Evolutionary conservation across 2,329 filamentous ascomycete species (phyloP), one percentile per base, ranked within the genome.

Genomic region (Nemania sp.): DNA sequence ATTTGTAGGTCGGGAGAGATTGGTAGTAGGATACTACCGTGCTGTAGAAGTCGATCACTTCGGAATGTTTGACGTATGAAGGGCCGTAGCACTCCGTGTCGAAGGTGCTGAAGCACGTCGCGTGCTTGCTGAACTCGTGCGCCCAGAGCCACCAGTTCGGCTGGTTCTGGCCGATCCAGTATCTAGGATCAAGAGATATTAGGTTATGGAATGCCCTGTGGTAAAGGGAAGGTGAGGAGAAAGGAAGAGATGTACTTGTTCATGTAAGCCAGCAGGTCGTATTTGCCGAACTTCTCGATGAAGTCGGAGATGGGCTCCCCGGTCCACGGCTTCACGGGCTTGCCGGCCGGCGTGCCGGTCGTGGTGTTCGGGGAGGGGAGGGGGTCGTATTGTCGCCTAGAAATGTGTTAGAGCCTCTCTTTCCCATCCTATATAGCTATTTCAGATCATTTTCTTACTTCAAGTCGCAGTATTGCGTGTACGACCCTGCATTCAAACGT

Each of bases 111-210:
- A 74, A 88, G 75, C 85, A 89, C 12, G 84, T 88, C 2, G 78
- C 84, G 69, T 86, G 84, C 74, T 88, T 88, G 71, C 75, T 79
- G 73, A 84, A 87, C 66, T 88, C 84, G 72, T 87, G 84, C 33
- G 71, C 84, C 84, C 84, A 88, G 71, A 89, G 81, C 28, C 79
- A 75, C 45, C 72, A 68, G 70, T 84, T 87, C 12, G 78, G 75
- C 43, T 78, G 76, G 55, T 72, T 72, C 60, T 82, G 81, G 42
- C 77, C 77, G 60, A 86, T 76, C 86, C 85, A 88, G 77, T 77
- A 79, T 11, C 57, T 66, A 46, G 12, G 33, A 7, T 34, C 20
- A 6, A 9, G 5, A 17, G 36, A 20, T n/a, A n/a, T n/a, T n/a
- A n/a, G n/a, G n/a, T n/a, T n/a, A n/a, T n/a, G 36, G 28, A 4